Conservation (phyloP, 352 stramenopile genomes). For the Pelagophyceae sp. region DNA sequence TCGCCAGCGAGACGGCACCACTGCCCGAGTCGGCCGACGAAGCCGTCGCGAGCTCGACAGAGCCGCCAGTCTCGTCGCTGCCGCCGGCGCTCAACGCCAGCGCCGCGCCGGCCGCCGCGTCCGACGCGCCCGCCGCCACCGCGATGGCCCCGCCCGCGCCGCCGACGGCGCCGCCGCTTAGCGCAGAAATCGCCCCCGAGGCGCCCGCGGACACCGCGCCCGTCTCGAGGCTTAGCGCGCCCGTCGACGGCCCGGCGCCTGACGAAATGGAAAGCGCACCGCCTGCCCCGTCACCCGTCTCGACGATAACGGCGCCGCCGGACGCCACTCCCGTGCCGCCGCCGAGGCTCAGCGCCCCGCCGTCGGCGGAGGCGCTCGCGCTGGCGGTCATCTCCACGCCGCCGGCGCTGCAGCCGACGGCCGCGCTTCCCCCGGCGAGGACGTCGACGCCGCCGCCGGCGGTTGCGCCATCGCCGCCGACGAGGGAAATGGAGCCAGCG, state of each 20-base stretch:
- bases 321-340: background rate
- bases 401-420: background rate
- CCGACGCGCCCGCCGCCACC: slow-evolving; percentile 47
- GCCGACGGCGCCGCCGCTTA: slow-evolving; percentile 25
- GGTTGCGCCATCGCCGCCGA: background rate
- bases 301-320: background rate
- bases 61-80: slow-evolving; percentile 1
- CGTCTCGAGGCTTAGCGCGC: background rate
- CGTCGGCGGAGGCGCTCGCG: background rate
- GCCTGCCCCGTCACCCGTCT: background rate
- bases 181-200: slow-evolving; percentile 45
- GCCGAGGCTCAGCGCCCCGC: background rate
- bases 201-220: background rate
- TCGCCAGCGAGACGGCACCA: background rate
- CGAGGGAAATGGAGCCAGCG: background rate
- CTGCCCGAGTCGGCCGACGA: slow-evolving; percentile 29
- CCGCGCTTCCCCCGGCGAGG: too few species aligned
- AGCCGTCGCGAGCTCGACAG: too few species aligned
- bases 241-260: background rate
- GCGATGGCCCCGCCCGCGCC: slow-evolving; percentile 40
- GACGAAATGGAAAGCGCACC: background rate
- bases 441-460: too few species aligned
- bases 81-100: slow-evolving; percentile 5
- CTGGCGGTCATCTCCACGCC: background rate
- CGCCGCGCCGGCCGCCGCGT: slow-evolving; percentile 50